These are phyloP conservation scores for Talaromyces thailandensis DNA, from an alignment of 495 filamentous ascomycete genomes.

Conservation along the genomic window DNA sequence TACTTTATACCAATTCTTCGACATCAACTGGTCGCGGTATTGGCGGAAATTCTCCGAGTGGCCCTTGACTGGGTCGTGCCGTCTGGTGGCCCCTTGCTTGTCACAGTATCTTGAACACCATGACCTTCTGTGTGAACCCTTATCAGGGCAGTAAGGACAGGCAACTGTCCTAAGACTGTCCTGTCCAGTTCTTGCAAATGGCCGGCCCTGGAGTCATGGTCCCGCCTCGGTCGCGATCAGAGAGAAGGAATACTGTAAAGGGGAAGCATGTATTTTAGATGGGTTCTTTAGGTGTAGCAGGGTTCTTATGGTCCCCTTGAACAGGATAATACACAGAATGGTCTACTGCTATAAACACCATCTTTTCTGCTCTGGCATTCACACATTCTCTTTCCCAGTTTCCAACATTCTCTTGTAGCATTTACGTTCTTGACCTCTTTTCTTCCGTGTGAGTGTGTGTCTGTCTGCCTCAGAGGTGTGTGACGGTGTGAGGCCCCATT, in stretches of 20 bases:
- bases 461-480: neutral
- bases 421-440: slow-evolving; percentile 26
- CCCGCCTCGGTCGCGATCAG: slow-evolving; percentile 13
- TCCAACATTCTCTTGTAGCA: slow-evolving; percentile 38
- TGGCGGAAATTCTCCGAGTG: slow-evolving; percentile 33
- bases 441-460: slow-evolving; percentile 1
- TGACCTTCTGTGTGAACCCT: slow-evolving; percentile 28
- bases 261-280: slow-evolving; percentile 3
- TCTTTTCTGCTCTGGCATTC: slow-evolving; percentile 29
- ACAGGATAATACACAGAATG: slow-evolving; percentile 23
- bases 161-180: slow-evolving; percentile 21
- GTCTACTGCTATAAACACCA: slow-evolving; percentile 42
- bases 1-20: neutral
- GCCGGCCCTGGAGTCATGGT: slow-evolving; percentile 14
- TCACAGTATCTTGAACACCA: slow-evolving; percentile 15
- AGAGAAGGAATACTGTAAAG: slow-evolving; percentile 8
- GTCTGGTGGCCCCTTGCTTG: slow-evolving; percentile 33
- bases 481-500: slow-evolving; percentile 2
- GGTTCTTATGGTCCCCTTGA: slow-evolving; percentile 5
- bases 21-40: slow-evolving; percentile 9
- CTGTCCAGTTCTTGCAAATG: slow-evolving; percentile 18
- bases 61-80: slow-evolving; percentile 32
- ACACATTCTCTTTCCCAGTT: slow-evolving; percentile 51
- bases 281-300: neutral
- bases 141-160: slow-evolving; percentile 34